phyloP scores from a whole-genome alignment of 306 rosid species.

The Lagenaria siceraria region DNA sequence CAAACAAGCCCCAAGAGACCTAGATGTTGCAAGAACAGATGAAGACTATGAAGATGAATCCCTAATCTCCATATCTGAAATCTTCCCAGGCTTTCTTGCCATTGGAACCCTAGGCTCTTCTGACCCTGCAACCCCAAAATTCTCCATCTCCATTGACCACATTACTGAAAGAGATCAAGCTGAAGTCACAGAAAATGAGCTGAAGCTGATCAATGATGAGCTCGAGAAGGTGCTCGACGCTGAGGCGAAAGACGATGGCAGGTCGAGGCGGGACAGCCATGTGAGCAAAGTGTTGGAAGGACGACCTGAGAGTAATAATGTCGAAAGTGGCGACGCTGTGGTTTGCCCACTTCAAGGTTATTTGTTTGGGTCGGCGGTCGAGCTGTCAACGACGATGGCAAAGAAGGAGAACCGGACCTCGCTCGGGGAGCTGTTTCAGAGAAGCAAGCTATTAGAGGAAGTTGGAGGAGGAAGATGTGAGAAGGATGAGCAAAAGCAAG shows the following conservation, averaged over 20 bases:
- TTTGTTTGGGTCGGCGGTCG: constrained; percentile 67
- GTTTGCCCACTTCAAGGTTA: constrained; percentile 78
- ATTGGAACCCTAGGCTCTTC: constrained; percentile 75
- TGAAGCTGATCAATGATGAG: constrained; percentile 79
- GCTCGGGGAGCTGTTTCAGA: constrained; percentile 71
- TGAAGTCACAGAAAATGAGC: constrained; percentile 70
- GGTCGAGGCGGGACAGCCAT: constrained; percentile 69
- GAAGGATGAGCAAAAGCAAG: constrained; percentile 34
- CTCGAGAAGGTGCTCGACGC: constrained; percentile 69
- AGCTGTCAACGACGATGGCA: constrained; percentile 36
- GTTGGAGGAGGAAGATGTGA: constrained; percentile 24
- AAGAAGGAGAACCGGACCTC: constrained; percentile 75
- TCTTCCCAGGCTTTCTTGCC: constrained; percentile 85
- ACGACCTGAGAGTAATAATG: constrained; percentile 14
- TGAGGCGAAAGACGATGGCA: constrained; percentile 53
- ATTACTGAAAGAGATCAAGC: constrained; percentile 65
- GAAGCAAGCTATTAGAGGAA: constrained; percentile 46
- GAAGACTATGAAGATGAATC: constrained; percentile 45
- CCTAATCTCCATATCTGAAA: constrained; percentile 33
- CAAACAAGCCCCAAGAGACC: constrained; percentile 43
- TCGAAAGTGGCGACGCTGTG: constrained; percentile 14
- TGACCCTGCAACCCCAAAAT: constrained; percentile 67
- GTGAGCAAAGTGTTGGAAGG: constrained; percentile 51
- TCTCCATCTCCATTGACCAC: constrained; percentile 56
- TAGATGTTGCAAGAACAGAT: constrained; percentile 26